Evolutionary conservation across 2,329 filamentous ascomycete species (phyloP).

Genomic region (Colletotrichum salicis): DNA sequence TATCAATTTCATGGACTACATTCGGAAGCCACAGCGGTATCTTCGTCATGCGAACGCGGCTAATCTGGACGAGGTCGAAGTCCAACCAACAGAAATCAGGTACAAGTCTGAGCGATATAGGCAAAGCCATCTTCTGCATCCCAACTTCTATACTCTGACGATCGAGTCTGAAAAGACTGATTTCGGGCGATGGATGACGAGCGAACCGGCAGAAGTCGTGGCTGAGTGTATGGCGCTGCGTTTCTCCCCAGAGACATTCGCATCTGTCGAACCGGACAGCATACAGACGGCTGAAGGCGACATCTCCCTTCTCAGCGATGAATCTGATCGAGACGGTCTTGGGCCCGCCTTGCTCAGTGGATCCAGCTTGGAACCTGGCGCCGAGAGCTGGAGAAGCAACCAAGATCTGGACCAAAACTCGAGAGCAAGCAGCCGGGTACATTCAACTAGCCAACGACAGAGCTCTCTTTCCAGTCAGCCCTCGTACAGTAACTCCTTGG

Average conservation of each 20-base stretch:
- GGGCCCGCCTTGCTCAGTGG: constrained; percentile 55
- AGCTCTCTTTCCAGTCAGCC: constrained; percentile 63
- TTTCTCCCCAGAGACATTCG: constrained; percentile 40
- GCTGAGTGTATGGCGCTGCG: constrained; percentile 82
- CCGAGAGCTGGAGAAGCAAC: constrained; percentile 64
- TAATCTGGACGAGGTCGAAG: constrained; percentile 78
- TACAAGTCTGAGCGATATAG: constrained; percentile 80
- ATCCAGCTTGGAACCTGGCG: constrained; percentile 44
- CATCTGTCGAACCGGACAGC: constrained; percentile 22
- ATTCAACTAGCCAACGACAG: constrained; percentile 52
- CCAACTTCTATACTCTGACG: constrained; percentile 85
- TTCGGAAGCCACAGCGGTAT: constrained; percentile 83
- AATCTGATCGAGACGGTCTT: constrained; percentile 45
- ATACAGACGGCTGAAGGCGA: constrained; percentile 37
- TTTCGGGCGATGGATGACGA: constrained; percentile 80
- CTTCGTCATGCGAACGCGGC: constrained; percentile 77
- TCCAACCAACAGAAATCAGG: constrained; percentile 81
- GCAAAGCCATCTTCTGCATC: constrained; percentile 78
- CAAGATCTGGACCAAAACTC: constrained; percentile 62
- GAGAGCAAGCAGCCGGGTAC: constrained; percentile 50
- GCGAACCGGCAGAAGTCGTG: constrained; percentile 82
- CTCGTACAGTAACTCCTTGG: constrained; percentile 57
- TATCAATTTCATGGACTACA: constrained; percentile 87
- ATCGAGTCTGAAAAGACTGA: constrained; percentile 84
- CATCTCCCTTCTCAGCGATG: constrained; percentile 41